Percentiles rank a stretch among this genome's conserved stretches.
phyloP scores from a whole-genome alignment of 768 basidiomycete species.

The Suillus subalutaceus region DNA sequence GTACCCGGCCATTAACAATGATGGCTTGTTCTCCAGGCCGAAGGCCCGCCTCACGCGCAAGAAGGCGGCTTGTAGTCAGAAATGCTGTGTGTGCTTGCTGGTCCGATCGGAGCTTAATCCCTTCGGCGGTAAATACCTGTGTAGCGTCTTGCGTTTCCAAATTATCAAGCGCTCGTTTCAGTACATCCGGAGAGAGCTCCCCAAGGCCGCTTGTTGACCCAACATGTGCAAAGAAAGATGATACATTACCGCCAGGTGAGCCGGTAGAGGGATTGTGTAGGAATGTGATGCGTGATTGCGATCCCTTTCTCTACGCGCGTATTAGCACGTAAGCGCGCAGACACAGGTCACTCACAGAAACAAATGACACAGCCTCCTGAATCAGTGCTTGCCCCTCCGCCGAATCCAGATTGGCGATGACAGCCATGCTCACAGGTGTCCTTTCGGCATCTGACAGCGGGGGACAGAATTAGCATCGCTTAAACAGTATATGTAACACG shows the following conservation, averaged over 20 bases:
- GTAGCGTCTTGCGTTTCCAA: constrained; percentile 18
- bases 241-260: not conserved
- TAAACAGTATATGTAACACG: constrained; percentile 17
- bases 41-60: constrained; percentile 61
- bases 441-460: constrained; percentile 15
- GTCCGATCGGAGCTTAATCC: constrained; percentile 8
- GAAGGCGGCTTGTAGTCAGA: constrained; percentile 44
- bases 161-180: constrained; percentile 1
- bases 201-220: constrained; percentile 30
- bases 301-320: constrained; percentile 42
- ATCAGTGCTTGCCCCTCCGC: constrained; percentile 57
- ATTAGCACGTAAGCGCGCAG: constrained; percentile 11
- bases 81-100: constrained; percentile 44
- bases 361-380: constrained; percentile 64
- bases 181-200: constrained; percentile 17
- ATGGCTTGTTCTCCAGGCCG: constrained; percentile 63
- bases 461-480: not conserved
- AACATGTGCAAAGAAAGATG: not conserved
- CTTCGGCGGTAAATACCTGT: constrained; percentile 42
- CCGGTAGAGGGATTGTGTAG: constrained; percentile 64
- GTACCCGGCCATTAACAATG: constrained; percentile 83
- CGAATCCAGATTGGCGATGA: constrained; percentile 81
- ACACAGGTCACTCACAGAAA: constrained; percentile 26
- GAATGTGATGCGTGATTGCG: constrained; percentile 67
- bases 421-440: constrained; percentile 51